phyloP scores from a whole-genome alignment of 1,139 yeast species.

The Taphrina flavorubra region DNA sequence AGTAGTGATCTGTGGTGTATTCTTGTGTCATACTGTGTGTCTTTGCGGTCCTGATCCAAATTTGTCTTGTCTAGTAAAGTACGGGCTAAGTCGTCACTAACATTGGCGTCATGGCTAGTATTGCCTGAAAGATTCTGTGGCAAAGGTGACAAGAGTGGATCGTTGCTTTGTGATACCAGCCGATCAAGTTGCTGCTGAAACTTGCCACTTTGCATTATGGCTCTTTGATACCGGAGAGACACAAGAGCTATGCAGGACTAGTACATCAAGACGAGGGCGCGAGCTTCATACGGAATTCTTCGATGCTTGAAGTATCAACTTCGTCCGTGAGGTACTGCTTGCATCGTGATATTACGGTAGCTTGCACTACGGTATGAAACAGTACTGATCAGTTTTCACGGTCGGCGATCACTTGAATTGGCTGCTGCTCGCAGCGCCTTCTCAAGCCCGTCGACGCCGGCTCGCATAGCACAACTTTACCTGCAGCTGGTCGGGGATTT shows the following conservation, averaged over 20 bases:
- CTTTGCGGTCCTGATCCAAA: conserved; percentile 32
- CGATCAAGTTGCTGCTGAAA: not conserved
- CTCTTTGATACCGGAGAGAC: not conserved
- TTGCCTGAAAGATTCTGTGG: not conserved
- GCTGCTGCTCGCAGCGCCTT: not conserved
- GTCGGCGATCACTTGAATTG: not conserved
- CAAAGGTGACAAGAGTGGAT: conserved; percentile 16
- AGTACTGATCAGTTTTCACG: too few species aligned
- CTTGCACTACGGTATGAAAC: too few species aligned
- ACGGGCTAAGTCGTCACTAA: conserved; percentile 4
- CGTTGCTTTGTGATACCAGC: conserved; percentile 14
- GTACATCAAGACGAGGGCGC: too few species aligned
- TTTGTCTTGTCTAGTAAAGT: conserved; percentile 13
- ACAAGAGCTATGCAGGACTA: too few species aligned
- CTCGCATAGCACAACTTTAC: too few species aligned
- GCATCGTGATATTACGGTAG: too few species aligned
- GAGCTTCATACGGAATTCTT: too few species aligned
- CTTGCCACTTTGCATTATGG: not conserved
- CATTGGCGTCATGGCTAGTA: not conserved
- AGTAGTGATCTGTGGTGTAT: conserved; percentile 40
- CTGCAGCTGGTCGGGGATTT: too few species aligned
- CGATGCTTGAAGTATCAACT: too few species aligned
- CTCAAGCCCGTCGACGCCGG: not conserved
- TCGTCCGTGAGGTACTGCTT: too few species aligned
- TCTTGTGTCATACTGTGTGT: conserved; percentile 26